phyloP scores from a whole-genome alignment of 1,284 basidiomycete species.

The Pascua sp. region DNA sequence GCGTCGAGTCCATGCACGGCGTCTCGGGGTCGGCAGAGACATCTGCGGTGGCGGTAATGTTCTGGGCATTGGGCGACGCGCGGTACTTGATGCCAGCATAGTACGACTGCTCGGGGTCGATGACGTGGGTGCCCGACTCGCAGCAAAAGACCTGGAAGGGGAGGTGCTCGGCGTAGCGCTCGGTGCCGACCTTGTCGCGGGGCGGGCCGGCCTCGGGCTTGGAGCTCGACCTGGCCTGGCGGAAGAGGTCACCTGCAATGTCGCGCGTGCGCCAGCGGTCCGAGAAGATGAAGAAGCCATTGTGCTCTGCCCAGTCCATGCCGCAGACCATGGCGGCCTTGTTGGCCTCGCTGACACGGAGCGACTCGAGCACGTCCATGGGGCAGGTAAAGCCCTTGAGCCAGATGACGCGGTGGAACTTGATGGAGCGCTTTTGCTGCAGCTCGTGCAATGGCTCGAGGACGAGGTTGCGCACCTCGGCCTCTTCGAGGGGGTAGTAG shows the following conservation, averaged over 20 bases:
- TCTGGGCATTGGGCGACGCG: conserved; percentile 71
- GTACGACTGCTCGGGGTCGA: conserved; percentile 89
- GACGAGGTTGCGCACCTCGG: conserved; percentile 82
- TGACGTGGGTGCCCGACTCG: conserved; percentile 89
- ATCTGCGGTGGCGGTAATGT: conserved; percentile 63
- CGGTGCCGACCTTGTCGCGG: conserved; percentile 70
- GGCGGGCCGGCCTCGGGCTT: conserved; percentile 86
- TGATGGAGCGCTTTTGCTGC: conserved; percentile 66
- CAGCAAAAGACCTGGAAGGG: conserved; percentile 97
- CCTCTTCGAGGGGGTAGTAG: conserved; percentile 92
- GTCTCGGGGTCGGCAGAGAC: conserved; percentile 65
- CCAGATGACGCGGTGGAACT: conserved; percentile 87
- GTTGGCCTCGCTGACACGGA: conserved; percentile 81
- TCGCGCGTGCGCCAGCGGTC: conserved; percentile 94
- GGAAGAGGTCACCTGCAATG: conserved; percentile 91
- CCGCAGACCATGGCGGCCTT: conserved; percentile 94
- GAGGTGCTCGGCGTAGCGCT: conserved; percentile 80
- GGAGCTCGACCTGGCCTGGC: conserved; percentile 86
- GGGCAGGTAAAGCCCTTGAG: conserved; percentile 96
- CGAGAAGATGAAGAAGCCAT: conserved; percentile 93
- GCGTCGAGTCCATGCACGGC: conserved; percentile 83
- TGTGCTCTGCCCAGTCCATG: conserved; percentile 97
- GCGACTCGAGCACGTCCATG: conserved; percentile 88
- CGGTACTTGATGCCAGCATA: conserved; percentile 82
- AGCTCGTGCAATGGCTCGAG: conserved; percentile 86